A percentile compares a stretch with the other conserved stretches of the same genome.
Conservation (phyloP, 345 rosid species). For the Cardamine chenopodiifolia region DNA sequence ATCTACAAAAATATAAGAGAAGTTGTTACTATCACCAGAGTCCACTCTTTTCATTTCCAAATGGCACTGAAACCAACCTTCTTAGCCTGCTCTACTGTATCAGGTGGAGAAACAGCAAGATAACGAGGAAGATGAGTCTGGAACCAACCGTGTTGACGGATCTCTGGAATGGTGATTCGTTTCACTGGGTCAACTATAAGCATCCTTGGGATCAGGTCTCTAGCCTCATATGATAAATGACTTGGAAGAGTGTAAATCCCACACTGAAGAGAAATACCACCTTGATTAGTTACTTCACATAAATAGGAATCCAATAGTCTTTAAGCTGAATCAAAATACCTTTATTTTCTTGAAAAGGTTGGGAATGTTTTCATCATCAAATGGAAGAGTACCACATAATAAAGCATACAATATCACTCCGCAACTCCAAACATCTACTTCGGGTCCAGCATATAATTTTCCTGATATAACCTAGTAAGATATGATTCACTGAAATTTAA, state of each 20-base stretch:
- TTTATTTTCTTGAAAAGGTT: constrained; percentile 89
- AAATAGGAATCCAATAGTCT: neutral
- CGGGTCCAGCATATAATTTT: constrained; percentile 91
- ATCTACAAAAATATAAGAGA: constrained; percentile 54
- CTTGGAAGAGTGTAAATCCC: constrained; percentile 97
- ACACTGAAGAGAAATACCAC: constrained; percentile 48
- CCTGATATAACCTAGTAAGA: constrained; percentile 75
- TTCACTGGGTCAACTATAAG: constrained; percentile 92
- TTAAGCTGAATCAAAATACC: constrained; percentile 49
- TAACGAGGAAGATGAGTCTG: constrained; percentile 82
- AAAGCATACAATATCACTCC: constrained; percentile 93
- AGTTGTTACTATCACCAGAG: constrained; percentile 15
- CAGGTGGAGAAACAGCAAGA: constrained; percentile 87
- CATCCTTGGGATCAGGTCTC: constrained; percentile 94
- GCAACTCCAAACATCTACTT: constrained; percentile 99
- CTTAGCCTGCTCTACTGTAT: constrained; percentile 73
- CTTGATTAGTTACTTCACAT: neutral
- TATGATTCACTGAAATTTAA: neutral
- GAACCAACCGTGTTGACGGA: constrained; percentile 94
- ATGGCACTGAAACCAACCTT: constrained; percentile 51
- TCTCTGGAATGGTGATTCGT: constrained; percentile 86
- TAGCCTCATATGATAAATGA: constrained; percentile 85
- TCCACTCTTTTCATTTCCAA: neutral
- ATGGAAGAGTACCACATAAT: constrained; percentile 91
- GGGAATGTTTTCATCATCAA: constrained; percentile 94